Percentiles rank a stretch among this genome's conserved stretches.
These are phyloP conservation scores for Starmerella riodocensis DNA, from an alignment of 805 yeast species.

Conservation along the genomic window DNA sequence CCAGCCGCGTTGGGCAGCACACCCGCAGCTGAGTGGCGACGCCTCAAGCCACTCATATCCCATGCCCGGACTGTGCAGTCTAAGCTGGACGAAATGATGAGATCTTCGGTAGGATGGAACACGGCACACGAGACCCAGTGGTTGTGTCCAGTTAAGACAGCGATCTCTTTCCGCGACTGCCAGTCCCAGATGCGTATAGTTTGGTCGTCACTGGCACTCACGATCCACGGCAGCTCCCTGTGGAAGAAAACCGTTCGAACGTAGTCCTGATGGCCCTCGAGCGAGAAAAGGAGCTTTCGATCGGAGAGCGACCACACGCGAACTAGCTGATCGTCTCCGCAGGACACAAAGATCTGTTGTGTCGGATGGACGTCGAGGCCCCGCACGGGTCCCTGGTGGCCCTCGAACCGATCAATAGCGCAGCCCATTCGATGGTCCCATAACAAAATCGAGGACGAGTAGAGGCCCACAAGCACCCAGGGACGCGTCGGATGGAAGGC, in stretches of 20 bases:
- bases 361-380: constrained; percentile 94
- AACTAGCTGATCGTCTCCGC: constrained; percentile 92
- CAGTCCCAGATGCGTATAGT: constrained; percentile 98
- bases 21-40: constrained; percentile 77
- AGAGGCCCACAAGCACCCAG: constrained; percentile 89
- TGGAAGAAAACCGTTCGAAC: constrained; percentile 91
- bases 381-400: constrained; percentile 97
- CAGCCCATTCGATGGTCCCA: constrained; percentile 99
- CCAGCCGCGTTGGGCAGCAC: constrained; percentile 18
- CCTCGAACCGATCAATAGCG: constrained; percentile 87
- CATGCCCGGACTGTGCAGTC: constrained; percentile 98
- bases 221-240: constrained; percentile 92
- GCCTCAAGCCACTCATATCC: constrained; percentile 92
- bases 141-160: constrained; percentile 93
- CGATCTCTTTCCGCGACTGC: constrained; percentile 96
- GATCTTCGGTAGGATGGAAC: constrained; percentile 90
- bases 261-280: constrained; percentile 89
- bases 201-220: constrained; percentile 93
- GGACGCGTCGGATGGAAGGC: constrained; percentile 94
- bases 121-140: constrained; percentile 98
- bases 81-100: constrained; percentile 86
- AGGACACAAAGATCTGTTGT: constrained; percentile 91
- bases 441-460: constrained; percentile 94
- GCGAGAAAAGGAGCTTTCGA: constrained; percentile 79
- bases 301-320: constrained; percentile 86